Base-by-base conservation (phyloP, 106 monocot species). In the Dioscorea zingiberensis region DNA sequence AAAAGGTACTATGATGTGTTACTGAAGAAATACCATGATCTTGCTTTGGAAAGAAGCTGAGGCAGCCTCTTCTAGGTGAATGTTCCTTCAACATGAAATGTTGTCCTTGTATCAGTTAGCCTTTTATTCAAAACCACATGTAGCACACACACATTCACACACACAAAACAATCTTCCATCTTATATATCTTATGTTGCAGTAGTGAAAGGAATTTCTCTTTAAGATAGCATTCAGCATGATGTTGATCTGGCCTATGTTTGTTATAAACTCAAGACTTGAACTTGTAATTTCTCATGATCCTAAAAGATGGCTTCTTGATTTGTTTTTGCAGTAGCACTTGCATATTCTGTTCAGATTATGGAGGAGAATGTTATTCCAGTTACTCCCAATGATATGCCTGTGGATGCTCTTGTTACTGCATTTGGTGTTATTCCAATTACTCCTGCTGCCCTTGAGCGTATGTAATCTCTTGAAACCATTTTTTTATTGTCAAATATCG, bases 371-470 rank as follows among this genome's bases (percentile, higher is more conserved):
- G 64, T 72, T 26, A 83, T 94, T 56, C 94, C 94, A 26, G 60
- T 80, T 17, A 73, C 86, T 7, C 63, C 67, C 32, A 77, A 60
- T 8, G 94, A 94, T 78, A 67, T 85, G 26, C 68, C 73, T 19
- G 69, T 94, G 23, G 94, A 94, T 73, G 94, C 87, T 62, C 66
- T 94, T 13, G 90, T 94, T 58, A 80, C 82, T 1, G 61, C 90
- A 13, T 64, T 81, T 15, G 90, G 90, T 55, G 63, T 87, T 3
- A 74, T 90, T 70, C 81, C 74, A 2, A 85, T 90, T 32, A 87
- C 67, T 58, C 58, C 77, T 44, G 72, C 75, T 25, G 82, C 94
- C 3, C 27, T 80, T n/a, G 71, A 82, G 65, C 77, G 66, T 55
- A 83, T 89, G 69, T 38, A 38, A 38, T 38, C 10, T 38, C 38